These are phyloP conservation scores for Aspergillus carlsbadensis DNA, from an alignment of 495 filamentous ascomycete species.

Conservation along the genomic window DNA sequence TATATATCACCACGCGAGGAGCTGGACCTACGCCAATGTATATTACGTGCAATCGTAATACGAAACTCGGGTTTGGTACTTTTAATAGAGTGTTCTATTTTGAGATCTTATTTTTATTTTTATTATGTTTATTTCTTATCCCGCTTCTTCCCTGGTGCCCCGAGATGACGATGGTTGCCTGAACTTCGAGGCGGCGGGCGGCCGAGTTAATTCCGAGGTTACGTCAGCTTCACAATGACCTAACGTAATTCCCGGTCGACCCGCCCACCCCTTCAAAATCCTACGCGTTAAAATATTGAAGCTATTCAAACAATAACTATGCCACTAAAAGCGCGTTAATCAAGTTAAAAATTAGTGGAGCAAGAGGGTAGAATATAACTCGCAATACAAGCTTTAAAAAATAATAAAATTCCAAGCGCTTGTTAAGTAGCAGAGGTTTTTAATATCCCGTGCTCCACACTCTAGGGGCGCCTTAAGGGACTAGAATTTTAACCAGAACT, in stretches of 20 bases:
- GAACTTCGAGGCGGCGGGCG: no score
- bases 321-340: slow-evolving; percentile 11
- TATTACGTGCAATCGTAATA: no score
- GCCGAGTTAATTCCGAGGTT: no score
- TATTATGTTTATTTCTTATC: no score
- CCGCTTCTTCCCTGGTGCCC: no score
- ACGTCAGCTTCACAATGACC: no score
- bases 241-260: slow-evolving; percentile 9
- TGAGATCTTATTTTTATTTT: no score
- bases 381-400: slow-evolving; percentile 9
- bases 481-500: neutral
- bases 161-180: no score
- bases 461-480: slow-evolving; percentile 16
- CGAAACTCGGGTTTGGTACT: no score
- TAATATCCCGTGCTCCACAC: slow-evolving; percentile 15
- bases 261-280: neutral
- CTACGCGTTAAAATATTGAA: neutral
- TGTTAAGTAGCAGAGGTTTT: slow-evolving; percentile 7
- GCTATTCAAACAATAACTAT: slow-evolving; percentile 14
- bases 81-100: no score
- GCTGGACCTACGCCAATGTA: no score
- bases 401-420: neutral
- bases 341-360: slow-evolving; percentile 7
- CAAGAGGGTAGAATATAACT: slow-evolving; percentile 19
- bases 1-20: no score